These are phyloP conservation scores for Phytophthora pisi DNA, from an alignment of 352 stramenopile species.

Conservation along the genomic window DNA sequence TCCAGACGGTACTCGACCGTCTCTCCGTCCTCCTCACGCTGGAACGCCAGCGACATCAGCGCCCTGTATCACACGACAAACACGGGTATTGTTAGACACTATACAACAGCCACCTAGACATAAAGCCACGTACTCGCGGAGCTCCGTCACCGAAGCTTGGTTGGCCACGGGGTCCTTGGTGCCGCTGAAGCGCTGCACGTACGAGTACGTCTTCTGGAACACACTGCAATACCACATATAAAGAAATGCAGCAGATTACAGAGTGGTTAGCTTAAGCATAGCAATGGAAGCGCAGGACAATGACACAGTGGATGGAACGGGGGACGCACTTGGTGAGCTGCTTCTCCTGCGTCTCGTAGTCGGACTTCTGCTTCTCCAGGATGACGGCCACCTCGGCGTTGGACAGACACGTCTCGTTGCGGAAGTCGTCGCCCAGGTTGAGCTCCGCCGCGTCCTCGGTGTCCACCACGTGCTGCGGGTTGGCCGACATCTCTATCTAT, in stretches of 20 bases:
- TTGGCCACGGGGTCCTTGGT: slow-evolving; percentile 93
- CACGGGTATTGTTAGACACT: background rate
- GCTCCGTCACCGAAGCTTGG: slow-evolving; percentile 88
- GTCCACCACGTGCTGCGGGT: slow-evolving; percentile 89
- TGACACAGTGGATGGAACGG: background rate
- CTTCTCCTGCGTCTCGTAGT: slow-evolving; percentile 93
- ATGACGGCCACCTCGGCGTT: slow-evolving; percentile 92
- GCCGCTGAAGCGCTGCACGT: slow-evolving; percentile 90
- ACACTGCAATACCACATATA: slow-evolving; percentile 47
- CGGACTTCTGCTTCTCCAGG: slow-evolving; percentile 90
- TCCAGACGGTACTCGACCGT: slow-evolving; percentile 82
- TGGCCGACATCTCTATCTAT: slow-evolving; percentile 62
- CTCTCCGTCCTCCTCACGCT: slow-evolving; percentile 74
- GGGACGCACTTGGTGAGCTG: slow-evolving; percentile 76
- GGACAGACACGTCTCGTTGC: slow-evolving; percentile 88
- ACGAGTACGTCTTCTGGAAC: slow-evolving; percentile 93
- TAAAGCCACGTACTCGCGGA: slow-evolving; percentile 72
- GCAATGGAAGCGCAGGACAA: background rate
- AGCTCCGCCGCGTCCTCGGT: slow-evolving; percentile 91
- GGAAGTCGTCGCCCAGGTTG: slow-evolving; percentile 89
- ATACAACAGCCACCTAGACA: background rate
- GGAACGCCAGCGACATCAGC: slow-evolving; percentile 86
- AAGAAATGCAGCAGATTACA: background rate
- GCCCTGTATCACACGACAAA: slow-evolving; percentile 46
- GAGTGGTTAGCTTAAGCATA: background rate